A percentile compares a stretch with the other conserved stretches of the same genome.
Evolutionary conservation across 768 basidiomycete species (phyloP).

Genomic region (Russula vinacea): DNA sequence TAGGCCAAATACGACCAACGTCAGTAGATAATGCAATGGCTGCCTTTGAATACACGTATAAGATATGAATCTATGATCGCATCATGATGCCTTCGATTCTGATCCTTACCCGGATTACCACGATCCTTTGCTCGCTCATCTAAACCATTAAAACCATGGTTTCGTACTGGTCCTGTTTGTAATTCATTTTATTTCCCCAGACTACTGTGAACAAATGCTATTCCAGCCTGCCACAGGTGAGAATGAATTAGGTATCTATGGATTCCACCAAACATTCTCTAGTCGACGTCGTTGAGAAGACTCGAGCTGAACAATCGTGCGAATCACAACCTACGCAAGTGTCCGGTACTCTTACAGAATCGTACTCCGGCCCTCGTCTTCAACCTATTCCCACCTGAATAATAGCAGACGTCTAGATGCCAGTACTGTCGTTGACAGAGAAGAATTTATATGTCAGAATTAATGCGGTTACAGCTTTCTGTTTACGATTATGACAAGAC

Average conservation of each 20-base stretch:
- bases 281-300: too few species aligned
- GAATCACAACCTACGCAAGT: too few species aligned
- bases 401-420: not conserved
- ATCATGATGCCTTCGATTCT: not conserved
- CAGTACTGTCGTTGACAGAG: not conserved
- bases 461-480: not conserved
- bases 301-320: not conserved
- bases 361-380: not conserved
- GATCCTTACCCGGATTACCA: not conserved
- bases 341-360: too few species aligned
- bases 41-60: too few species aligned
- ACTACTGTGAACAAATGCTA: too few species aligned
- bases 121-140: not conserved
- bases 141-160: not conserved
- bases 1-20: not conserved
- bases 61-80: not conserved
- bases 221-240: too few species aligned
- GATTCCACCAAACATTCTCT: too few species aligned
- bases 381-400: not conserved
- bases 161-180: not conserved
- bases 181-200: too few species aligned
- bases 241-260: too few species aligned
- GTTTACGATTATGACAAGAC: not conserved
- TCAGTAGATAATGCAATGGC: not conserved
- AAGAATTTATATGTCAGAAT: not conserved